phyloP scores from a whole-genome alignment of 202 grass and related monocot species.

The Schoenoplectus triqueter region DNA sequence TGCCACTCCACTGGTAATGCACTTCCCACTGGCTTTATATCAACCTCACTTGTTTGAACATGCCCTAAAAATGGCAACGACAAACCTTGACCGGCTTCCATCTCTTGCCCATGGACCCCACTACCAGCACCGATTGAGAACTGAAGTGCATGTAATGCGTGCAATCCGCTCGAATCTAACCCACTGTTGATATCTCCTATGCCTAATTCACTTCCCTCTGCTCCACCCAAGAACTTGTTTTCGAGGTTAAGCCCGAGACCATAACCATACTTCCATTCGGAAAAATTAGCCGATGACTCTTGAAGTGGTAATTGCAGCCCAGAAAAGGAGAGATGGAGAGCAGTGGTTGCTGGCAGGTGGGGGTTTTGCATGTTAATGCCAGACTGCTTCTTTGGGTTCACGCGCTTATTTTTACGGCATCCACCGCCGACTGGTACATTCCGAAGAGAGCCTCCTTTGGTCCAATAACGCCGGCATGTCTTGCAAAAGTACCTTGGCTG shows the following conservation, averaged over 20 bases:
- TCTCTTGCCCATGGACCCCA: conserved; percentile 48
- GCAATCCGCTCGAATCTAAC: conserved; percentile 31
- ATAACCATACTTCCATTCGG: conserved; percentile 76
- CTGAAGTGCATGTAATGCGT: conserved; percentile 60
- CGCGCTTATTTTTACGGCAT: conserved; percentile 87
- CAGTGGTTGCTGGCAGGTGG: conserved; percentile 52
- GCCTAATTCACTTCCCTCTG: conserved; percentile 10
- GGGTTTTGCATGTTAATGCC: conserved; percentile 16
- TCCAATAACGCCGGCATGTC: conserved; percentile 92
- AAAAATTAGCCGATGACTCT: conserved; percentile 17
- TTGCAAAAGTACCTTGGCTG: conserved; percentile 94
- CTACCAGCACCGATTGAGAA: conserved; percentile 46
- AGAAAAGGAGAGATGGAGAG: conserved; percentile 77
- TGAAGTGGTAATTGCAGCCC: conserved; percentile 46
- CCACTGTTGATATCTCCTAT: conserved; percentile 6
- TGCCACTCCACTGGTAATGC: conserved; percentile 69
- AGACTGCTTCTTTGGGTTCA: conserved; percentile 47
- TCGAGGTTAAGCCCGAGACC: conserved; percentile 25
- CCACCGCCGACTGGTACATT: conserved; percentile 80
- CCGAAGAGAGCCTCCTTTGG: conserved; percentile 78
- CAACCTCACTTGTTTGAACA: conserved; percentile 32
- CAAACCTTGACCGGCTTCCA: conserved; percentile 36
- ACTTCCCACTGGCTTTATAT: conserved; percentile 57
- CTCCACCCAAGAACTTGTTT: conserved; percentile 15
- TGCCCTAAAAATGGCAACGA: conserved; percentile 43